These are phyloP conservation scores for Didymella glomerata DNA, from an alignment of 2,329 filamentous ascomycete species.

Conservation along the genomic window DNA sequence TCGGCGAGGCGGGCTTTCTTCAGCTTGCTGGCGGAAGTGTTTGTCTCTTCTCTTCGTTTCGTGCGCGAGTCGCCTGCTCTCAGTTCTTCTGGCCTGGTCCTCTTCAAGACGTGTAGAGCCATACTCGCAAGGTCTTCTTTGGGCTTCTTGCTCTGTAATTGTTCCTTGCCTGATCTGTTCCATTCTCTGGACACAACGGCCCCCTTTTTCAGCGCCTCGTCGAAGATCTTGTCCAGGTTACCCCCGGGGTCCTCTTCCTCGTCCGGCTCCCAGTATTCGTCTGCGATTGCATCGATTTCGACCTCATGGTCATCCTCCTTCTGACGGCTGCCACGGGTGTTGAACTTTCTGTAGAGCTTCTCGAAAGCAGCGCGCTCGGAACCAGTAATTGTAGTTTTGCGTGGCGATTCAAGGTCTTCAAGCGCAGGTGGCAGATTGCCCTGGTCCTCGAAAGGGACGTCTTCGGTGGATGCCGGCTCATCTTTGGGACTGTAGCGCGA, in stretches of 20 bases:
- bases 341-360: constrained; percentile 44
- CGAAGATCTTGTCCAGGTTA: constrained; percentile 44
- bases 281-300: constrained; percentile 41
- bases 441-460: constrained; percentile 46
- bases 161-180: constrained; percentile 16
- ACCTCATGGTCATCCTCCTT: constrained; percentile 25
- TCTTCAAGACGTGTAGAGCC: constrained; percentile 27
- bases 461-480: constrained; percentile 60
- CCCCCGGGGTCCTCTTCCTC: constrained; percentile 29
- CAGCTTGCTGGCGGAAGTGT: constrained; percentile 23
- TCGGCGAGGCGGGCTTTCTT: constrained; percentile 50
- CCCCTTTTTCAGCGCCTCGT: constrained; percentile 35
- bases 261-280: constrained; percentile 46
- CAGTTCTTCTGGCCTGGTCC: constrained; percentile 12
- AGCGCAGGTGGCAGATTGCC: constrained; percentile 46
- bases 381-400: constrained; percentile 48
- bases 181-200: constrained; percentile 14
- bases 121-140: constrained; percentile 26
- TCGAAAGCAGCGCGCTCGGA: constrained; percentile 49
- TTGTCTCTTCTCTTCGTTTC: background rate
- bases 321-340: constrained; percentile 30
- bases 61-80: background rate
- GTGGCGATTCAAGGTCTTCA: constrained; percentile 28
- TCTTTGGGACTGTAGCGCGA: constrained; percentile 43
- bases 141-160: constrained; percentile 11